Evolutionary conservation across 495 filamentous ascomycete genomes (phyloP).

Genomic region (Arthonia radiata): DNA sequence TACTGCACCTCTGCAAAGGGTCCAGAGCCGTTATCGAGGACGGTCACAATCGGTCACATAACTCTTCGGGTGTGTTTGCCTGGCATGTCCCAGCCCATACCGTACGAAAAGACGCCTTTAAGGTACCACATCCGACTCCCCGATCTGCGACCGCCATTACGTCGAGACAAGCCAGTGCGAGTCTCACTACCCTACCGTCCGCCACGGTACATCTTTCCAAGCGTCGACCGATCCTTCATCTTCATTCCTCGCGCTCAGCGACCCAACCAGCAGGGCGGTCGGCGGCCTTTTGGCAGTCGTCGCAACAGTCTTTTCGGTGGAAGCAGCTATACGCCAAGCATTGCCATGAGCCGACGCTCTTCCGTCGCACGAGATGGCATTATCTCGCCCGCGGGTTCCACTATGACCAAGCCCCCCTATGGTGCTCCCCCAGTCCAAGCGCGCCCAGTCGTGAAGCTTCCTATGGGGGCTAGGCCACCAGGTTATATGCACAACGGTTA

Average conservation of each 20-base stretch:
- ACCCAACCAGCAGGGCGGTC: constrained; percentile 67
- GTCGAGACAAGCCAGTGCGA: constrained; percentile 88
- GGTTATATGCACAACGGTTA: constrained; percentile 7
- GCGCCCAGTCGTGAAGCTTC: constrained; percentile 69
- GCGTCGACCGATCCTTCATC: constrained; percentile 76
- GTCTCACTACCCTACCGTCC: constrained; percentile 63
- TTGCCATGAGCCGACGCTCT: constrained; percentile 76
- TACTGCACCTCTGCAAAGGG: too few species aligned
- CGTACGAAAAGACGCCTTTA: constrained; percentile 27
- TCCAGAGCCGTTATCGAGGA: constrained; percentile 44
- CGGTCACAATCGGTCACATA: constrained; percentile 45
- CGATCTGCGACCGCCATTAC: constrained; percentile 79
- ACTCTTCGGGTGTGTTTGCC: constrained; percentile 60
- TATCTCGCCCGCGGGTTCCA: constrained; percentile 54
- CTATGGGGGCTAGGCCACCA: constrained; percentile 29
- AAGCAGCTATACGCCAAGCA: constrained; percentile 68
- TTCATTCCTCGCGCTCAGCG: constrained; percentile 89
- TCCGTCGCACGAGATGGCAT: constrained; percentile 54
- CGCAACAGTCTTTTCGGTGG: constrained; percentile 63
- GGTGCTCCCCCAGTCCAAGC: constrained; percentile 28
- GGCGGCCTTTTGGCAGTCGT: constrained; percentile 42
- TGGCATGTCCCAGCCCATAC: constrained; percentile 43
- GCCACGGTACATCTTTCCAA: constrained; percentile 75
- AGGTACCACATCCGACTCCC: constrained; percentile 81
- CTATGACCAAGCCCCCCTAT: constrained; percentile 39